phyloP scores from a whole-genome alignment of 495 filamentous ascomycete genomes.

The Thozetella sp. region DNA sequence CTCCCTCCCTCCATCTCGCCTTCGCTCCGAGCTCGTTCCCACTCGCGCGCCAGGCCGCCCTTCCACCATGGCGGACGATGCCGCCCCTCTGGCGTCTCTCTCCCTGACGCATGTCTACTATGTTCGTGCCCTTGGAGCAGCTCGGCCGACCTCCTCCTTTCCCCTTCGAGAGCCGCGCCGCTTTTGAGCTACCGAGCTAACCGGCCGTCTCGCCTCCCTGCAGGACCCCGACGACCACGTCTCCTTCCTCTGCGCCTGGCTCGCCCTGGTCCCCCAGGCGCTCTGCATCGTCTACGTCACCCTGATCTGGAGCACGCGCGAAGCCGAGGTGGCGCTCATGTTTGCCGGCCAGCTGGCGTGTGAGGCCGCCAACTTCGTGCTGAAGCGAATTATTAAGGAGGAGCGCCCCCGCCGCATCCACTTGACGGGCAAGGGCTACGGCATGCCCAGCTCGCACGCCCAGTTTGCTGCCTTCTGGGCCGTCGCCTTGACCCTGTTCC shows the following conservation, averaged over 20 bases:
- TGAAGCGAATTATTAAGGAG: conserved; percentile 91
- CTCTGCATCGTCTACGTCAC: conserved; percentile 89
- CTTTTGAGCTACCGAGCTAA: conserved; percentile 15
- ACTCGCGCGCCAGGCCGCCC: background rate
- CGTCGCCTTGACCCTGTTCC: conserved; percentile 77
- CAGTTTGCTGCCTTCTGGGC: conserved; percentile 94
- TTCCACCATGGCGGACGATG: conserved; percentile 58
- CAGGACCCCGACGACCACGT: conserved; percentile 86
- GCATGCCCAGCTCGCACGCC: conserved; percentile 98
- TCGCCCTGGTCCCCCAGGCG: conserved; percentile 89
- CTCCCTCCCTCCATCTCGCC: background rate
- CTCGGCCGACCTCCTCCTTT: background rate
- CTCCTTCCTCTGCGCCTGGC: conserved; percentile 87
- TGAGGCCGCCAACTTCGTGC: conserved; percentile 87
- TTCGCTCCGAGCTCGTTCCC: background rate
- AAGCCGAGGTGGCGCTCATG: conserved; percentile 88
- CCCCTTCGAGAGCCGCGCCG: background rate
- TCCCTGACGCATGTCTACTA: conserved; percentile 97
- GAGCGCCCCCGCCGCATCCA: conserved; percentile 80
- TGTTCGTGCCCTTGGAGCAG: conserved; percentile 57
- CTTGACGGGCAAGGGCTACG: conserved; percentile 87
- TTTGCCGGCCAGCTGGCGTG: conserved; percentile 90
- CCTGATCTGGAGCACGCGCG: conserved; percentile 85
- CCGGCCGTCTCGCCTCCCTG: conserved; percentile 8
- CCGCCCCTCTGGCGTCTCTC: conserved; percentile 76